Conservation (phyloP, 306 rosid species). For the Lagenaria siceraria region DNA sequence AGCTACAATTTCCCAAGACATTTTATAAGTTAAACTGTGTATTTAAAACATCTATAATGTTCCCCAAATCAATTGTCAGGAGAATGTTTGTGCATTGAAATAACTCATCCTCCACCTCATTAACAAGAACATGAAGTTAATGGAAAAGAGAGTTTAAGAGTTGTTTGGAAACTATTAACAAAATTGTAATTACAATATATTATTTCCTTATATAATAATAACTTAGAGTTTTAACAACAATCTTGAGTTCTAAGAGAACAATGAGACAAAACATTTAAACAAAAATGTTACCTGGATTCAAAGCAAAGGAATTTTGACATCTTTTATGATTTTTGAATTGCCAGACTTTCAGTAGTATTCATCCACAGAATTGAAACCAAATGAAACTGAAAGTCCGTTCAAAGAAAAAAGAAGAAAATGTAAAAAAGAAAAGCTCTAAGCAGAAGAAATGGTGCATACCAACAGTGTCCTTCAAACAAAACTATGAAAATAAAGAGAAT, state of each 20-base stretch:
- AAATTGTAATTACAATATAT: background rate
- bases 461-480: background rate
- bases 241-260: background rate
- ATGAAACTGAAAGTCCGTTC: slow-evolving; percentile 59
- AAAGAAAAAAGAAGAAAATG: too few species aligned
- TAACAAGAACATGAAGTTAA: background rate
- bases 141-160: background rate
- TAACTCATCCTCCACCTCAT: too few species aligned
- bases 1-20: background rate
- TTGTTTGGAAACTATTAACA: background rate
- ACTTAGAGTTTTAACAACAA: background rate
- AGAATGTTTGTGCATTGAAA: too few species aligned
- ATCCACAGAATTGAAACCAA: slow-evolving; percentile 91
- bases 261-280: background rate
- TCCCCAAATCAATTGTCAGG: too few species aligned
- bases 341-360: slow-evolving; percentile 71
- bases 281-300: slow-evolving; percentile 69
- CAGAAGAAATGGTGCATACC: background rate
- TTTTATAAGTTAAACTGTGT: background rate
- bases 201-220: background rate
- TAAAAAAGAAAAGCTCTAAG: background rate
- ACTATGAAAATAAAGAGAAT: background rate
- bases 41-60: background rate
- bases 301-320: slow-evolving; percentile 68
- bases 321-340: slow-evolving; percentile 74